Conservation (phyloP, 169 alveolate genomes). For the Toxoplasma gondii region DNA sequence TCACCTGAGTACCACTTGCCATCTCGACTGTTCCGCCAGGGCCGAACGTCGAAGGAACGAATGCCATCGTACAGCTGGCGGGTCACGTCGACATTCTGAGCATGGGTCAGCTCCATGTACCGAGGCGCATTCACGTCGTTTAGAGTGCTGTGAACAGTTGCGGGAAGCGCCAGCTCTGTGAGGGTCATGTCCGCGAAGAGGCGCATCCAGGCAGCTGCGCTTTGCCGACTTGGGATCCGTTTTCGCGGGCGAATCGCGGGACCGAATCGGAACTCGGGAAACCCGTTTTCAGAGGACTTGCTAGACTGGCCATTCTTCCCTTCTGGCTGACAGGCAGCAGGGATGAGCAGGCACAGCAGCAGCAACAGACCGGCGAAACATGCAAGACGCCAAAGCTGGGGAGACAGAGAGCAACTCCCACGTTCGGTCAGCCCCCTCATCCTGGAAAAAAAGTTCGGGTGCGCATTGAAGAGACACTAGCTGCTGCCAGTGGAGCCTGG, state of each 20-base stretch:
- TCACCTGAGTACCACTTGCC: conserved; percentile 30
- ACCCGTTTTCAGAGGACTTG: not conserved
- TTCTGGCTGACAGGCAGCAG: not conserved
- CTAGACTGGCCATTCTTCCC: not conserved
- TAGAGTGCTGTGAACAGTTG: conserved; percentile 59
- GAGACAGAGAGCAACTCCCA: not conserved
- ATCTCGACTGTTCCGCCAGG: conserved; percentile 41
- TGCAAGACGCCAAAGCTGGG: not conserved
- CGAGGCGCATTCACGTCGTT: conserved; percentile 40
- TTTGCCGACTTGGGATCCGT: not conserved
- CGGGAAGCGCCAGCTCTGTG: conserved; percentile 60
- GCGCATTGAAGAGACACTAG: too few species aligned
- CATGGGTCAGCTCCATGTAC: conserved; percentile 53
- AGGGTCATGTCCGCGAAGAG: conserved; percentile 46
- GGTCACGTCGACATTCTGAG: conserved; percentile 49
- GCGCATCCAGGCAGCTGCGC: conserved; percentile 43
- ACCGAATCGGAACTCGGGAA: not conserved
- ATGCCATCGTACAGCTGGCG: conserved; percentile 63
- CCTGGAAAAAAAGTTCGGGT: not conserved
- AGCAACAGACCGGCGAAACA: not conserved
- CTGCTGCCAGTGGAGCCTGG: too few species aligned
- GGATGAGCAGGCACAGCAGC: not conserved
- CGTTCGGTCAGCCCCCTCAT: not conserved
- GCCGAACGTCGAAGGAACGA: conserved; percentile 51
- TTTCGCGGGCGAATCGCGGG: not conserved